These are phyloP conservation scores for Pleurotus salmoneostramineus DNA, from an alignment of 768 basidiomycete species.

Conservation along the genomic window DNA sequence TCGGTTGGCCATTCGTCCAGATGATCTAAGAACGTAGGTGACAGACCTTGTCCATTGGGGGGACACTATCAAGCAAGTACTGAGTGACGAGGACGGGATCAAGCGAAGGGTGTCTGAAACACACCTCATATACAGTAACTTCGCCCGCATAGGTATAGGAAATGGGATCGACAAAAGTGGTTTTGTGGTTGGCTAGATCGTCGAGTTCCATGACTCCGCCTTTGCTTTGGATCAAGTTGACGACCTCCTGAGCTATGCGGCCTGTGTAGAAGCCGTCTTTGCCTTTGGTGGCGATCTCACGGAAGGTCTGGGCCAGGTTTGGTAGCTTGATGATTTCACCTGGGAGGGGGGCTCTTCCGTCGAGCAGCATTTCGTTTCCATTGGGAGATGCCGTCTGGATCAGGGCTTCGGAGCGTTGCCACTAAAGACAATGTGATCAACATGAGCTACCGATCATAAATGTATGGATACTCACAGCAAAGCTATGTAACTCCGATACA, in stretches of 20 bases:
- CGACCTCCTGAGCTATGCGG: slow-evolving; percentile 82
- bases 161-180: slow-evolving; percentile 85
- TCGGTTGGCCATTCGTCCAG: background rate
- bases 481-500: slow-evolving; percentile 78
- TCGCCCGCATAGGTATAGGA: slow-evolving; percentile 83
- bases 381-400: slow-evolving; percentile 85
- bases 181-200: slow-evolving; percentile 84
- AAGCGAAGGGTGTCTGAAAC: background rate
- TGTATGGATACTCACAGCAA: slow-evolving; percentile 34
- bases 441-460: slow-evolving; percentile 5
- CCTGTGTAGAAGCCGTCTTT: slow-evolving; percentile 96
- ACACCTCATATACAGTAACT: slow-evolving; percentile 88
- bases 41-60: slow-evolving; percentile 87
- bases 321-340: slow-evolving; percentile 84
- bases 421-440: slow-evolving; percentile 27
- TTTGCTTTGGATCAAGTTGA: slow-evolving; percentile 77
- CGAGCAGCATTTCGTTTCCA: slow-evolving; percentile 79
- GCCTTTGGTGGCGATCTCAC: slow-evolving; percentile 72
- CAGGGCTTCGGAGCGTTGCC: slow-evolving; percentile 59
- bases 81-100: no score
- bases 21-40: background rate
- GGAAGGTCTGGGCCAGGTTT: slow-evolving; percentile 81
- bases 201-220: slow-evolving; percentile 93
- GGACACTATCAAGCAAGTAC: slow-evolving; percentile 63
- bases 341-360: slow-evolving; percentile 78